These are phyloP conservation scores for Lactifluus volemus DNA, from an alignment of 768 basidiomycete genomes.

Conservation along the genomic window DNA sequence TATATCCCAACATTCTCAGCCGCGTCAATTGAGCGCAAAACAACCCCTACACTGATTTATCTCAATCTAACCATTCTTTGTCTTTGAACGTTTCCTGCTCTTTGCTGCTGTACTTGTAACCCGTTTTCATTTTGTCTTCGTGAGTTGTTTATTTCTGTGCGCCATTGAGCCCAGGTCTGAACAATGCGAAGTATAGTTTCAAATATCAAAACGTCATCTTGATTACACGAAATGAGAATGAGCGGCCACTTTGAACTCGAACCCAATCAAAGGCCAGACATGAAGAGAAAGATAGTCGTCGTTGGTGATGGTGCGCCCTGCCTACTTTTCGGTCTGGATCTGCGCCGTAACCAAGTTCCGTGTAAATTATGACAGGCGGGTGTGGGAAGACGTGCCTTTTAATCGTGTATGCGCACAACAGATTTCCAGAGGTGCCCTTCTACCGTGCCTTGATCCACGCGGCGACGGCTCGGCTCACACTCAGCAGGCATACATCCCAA, in stretches of 20 bases:
- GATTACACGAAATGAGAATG: slow-evolving; percentile 18
- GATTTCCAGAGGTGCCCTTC: slow-evolving; percentile 83
- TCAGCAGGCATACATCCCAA: slow-evolving; percentile 79
- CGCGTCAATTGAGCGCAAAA: neutral
- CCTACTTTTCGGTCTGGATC: slow-evolving; percentile 20
- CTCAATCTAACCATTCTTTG: slow-evolving; percentile 5
- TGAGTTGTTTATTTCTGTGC: neutral
- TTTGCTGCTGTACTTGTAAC: neutral
- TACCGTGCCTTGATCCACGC: slow-evolving; percentile 8
- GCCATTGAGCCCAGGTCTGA: neutral
- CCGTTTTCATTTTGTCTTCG: neutral
- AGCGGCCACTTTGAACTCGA: slow-evolving; percentile 11
- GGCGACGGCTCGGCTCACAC: slow-evolving; percentile 14
- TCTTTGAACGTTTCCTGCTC: neutral
- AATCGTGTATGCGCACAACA: slow-evolving; percentile 94
- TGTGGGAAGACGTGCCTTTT: slow-evolving; percentile 93
- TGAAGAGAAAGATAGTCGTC: slow-evolving; percentile 83
- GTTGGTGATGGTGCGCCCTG: slow-evolving; percentile 67
- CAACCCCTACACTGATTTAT: slow-evolving; percentile 8
- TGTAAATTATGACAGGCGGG: slow-evolving; percentile 40
- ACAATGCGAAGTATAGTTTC: neutral
- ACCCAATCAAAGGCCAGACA: slow-evolving; percentile 44
- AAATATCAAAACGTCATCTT: slow-evolving; percentile 2
- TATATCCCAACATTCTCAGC: neutral
- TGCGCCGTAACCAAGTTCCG: slow-evolving; percentile 19